phyloP scores from a whole-genome alignment of 2,329 filamentous ascomycete genomes.

The Aspergillus transmontanensis region DNA sequence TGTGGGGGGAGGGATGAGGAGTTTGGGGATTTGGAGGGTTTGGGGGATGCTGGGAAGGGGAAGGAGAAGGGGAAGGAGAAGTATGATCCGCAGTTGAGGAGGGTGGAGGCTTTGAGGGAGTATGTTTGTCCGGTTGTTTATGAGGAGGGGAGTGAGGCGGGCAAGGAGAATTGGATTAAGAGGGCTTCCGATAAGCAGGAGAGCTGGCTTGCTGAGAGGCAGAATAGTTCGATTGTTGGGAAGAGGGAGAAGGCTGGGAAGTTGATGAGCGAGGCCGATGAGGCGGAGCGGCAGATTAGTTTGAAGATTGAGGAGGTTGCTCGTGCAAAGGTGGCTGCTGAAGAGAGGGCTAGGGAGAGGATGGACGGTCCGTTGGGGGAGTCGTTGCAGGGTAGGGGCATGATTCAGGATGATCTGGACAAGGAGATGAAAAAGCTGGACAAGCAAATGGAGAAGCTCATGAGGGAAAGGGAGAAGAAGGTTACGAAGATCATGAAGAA shows the following conservation, averaged over 20 bases:
- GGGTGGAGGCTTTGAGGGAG: conserved; percentile 11
- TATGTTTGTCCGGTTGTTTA: conserved; percentile 10
- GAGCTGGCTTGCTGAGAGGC: conserved; percentile 8
- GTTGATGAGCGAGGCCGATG: conserved; percentile 9
- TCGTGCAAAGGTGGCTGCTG: neutral
- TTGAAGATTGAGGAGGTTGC: conserved; percentile 13
- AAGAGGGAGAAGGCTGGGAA: conserved; percentile 11
- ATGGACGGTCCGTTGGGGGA: conserved; percentile 15
- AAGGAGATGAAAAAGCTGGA: conserved; percentile 12
- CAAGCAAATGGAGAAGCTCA: conserved; percentile 7
- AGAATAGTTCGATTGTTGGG: conserved; percentile 8
- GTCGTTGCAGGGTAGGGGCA: conserved; percentile 10
- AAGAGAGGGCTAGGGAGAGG: conserved; percentile 9
- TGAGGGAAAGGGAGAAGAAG: conserved; percentile 12
- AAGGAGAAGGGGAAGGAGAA: conserved; percentile 1
- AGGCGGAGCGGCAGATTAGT: conserved; percentile 5
- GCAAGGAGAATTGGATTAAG: conserved; percentile 12
- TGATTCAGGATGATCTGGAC: conserved; percentile 15
- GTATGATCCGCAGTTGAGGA: conserved; percentile 13
- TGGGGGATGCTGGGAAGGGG: neutral
- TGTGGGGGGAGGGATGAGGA: conserved; percentile 5
- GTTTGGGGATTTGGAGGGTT: conserved; percentile 2
- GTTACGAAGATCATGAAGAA: conserved; percentile 10
- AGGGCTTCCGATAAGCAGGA: conserved; percentile 10
- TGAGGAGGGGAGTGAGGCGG: neutral